Conservation (phyloP, 768 basidiomycete genomes). For the Boletales sp. region DNA sequence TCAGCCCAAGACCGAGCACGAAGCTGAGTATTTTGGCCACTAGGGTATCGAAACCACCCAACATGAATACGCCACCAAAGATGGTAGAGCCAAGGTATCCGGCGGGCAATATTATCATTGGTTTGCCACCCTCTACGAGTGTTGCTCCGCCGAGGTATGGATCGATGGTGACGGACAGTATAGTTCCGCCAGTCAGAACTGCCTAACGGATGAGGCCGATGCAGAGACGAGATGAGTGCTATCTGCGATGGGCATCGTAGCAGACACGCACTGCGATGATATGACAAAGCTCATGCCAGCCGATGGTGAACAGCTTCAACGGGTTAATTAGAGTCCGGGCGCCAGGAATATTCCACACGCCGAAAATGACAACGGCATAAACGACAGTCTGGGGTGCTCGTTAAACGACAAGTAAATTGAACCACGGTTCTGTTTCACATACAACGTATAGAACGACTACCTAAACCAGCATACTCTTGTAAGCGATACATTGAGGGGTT, state of each 20-base stretch:
- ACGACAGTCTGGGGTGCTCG: constrained; percentile 60
- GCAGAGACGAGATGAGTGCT: constrained; percentile 3
- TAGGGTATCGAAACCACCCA: constrained; percentile 84
- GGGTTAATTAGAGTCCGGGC: constrained; percentile 77
- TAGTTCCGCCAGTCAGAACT: constrained; percentile 73
- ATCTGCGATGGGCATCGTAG: constrained; percentile 1
- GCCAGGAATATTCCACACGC: constrained; percentile 84
- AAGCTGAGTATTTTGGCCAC: constrained; percentile 93
- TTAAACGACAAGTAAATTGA: constrained; percentile 5
- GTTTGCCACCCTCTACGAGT: constrained; percentile 73
- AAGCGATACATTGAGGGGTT: constrained; percentile 19
- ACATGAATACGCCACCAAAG: constrained; percentile 77
- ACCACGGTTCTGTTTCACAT: constrained; percentile 31
- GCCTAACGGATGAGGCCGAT: constrained; percentile 42
- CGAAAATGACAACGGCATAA: constrained; percentile 82
- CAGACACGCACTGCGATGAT: constrained; percentile 59
- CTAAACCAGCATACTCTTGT: constrained; percentile 35
- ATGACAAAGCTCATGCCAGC: constrained; percentile 87
- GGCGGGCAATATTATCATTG: constrained; percentile 66
- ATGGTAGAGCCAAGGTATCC: constrained; percentile 84
- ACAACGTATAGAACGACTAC: constrained; percentile 76
- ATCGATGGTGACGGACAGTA: constrained; percentile 79
- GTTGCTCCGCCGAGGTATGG: constrained; percentile 65
- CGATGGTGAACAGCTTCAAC: constrained; percentile 83
- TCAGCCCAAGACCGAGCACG: constrained; percentile 79